Evolutionary conservation across 441 rosid genomes (phyloP).

Genomic region (Gossypium davidsonii): DNA sequence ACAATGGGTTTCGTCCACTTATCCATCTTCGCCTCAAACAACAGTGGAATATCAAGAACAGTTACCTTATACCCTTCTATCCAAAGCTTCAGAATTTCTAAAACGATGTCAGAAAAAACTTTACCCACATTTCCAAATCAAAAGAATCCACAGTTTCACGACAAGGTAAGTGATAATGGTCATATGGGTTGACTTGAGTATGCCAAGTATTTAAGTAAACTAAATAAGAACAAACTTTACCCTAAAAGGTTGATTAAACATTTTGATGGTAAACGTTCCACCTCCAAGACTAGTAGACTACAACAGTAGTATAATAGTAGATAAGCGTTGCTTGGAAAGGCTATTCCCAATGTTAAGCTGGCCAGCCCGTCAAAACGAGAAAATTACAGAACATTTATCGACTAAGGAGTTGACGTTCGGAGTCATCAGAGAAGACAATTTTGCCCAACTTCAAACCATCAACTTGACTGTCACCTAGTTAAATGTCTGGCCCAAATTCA

Average conservation of each 20-base stretch:
- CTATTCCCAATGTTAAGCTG: not conserved
- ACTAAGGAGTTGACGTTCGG: slow-evolving; percentile 68
- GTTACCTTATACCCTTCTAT: slow-evolving; percentile 47
- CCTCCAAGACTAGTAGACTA: not conserved
- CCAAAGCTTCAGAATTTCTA: slow-evolving; percentile 60
- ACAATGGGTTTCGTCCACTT: slow-evolving; percentile 55
- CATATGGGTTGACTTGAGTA: not conserved
- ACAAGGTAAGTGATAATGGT: not conserved
- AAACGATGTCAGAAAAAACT: slow-evolving; percentile 46
- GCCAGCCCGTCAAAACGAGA: too few species aligned
- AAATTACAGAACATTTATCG: slow-evolving; percentile 28
- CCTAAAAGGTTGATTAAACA: not conserved
- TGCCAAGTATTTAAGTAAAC: not conserved
- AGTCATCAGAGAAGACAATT: slow-evolving; percentile 71
- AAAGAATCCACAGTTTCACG: not conserved
- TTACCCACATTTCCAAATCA: not conserved
- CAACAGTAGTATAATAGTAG: not conserved
- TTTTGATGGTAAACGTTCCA: not conserved
- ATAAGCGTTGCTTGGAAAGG: not conserved
- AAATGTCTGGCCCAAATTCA: slow-evolving; percentile 66
- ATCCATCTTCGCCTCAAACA: slow-evolving; percentile 71
- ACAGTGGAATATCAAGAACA: slow-evolving; percentile 59
- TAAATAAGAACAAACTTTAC: not conserved
- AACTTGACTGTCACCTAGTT: slow-evolving; percentile 51
- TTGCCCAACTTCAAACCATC: slow-evolving; percentile 72